Conservation (phyloP, 2,329 filamentous ascomycete genomes). For the Monosporascus sp. region DNA sequence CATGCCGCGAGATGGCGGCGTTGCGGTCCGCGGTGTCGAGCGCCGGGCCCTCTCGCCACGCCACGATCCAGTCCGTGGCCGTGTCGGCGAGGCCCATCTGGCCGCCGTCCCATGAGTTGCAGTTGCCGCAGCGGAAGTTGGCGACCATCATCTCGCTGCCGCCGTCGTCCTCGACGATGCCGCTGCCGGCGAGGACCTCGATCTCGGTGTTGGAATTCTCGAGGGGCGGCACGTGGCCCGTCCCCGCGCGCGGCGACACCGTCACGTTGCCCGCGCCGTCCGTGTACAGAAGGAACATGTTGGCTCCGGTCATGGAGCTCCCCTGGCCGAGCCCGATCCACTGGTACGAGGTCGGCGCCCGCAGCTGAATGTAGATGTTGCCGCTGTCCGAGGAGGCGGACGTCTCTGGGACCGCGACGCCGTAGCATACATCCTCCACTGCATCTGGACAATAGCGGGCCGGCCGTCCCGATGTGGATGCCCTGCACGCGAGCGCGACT, state of each 20-base stretch:
- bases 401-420: conserved; percentile 47
- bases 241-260: conserved; percentile 49
- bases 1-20: conserved; percentile 41
- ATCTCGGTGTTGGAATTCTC: conserved; percentile 38
- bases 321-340: conserved; percentile 59
- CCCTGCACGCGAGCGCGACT: conserved; percentile 17
- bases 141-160: conserved; percentile 47
- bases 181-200: conserved; percentile 53
- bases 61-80: conserved; percentile 45
- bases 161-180: conserved; percentile 41
- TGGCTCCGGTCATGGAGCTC: conserved; percentile 45
- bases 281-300: conserved; percentile 60
- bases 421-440: conserved; percentile 42
- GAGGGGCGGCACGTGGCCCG: conserved; percentile 41
- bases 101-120: conserved; percentile 40
- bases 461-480: conserved; percentile 20
- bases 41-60: conserved; percentile 43
- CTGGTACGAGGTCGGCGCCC: conserved; percentile 43
- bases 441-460: conserved; percentile 35
- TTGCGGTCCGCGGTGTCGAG: conserved; percentile 37
- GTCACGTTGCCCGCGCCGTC: conserved; percentile 55
- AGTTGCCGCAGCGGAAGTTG: conserved; percentile 52
- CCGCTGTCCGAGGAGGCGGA: conserved; percentile 43
- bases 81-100: conserved; percentile 36
- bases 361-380: conserved; percentile 57